Evolutionary conservation across 805 yeast species (phyloP).

Genomic region (Blastobotrys attinorum): DNA sequence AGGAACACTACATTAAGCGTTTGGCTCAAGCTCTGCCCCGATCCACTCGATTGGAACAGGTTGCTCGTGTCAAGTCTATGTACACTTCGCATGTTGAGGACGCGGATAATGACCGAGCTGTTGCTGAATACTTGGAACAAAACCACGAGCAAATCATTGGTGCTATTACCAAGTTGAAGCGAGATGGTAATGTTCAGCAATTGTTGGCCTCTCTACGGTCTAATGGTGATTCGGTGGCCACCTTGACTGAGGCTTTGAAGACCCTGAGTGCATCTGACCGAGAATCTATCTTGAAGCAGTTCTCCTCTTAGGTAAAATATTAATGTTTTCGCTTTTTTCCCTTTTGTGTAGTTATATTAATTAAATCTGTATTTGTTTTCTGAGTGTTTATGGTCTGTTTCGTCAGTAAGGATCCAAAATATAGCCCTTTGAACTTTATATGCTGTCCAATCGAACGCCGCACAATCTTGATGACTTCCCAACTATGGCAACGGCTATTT

Average conservation of each 20-base stretch:
- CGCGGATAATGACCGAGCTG: conserved; percentile 64
- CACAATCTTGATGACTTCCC: no score
- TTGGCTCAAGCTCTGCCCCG: conserved; percentile 55
- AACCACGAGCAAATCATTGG: conserved; percentile 54
- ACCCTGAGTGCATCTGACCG: conserved; percentile 27
- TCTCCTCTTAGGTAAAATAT: not conserved
- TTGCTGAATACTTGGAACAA: conserved; percentile 79
- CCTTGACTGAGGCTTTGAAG: conserved; percentile 26
- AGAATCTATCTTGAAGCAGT: conserved; percentile 24
- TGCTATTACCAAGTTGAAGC: conserved; percentile 17
- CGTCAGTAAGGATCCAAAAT: no score
- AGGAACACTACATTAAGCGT: conserved; percentile 75
- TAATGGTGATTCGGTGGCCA: conserved; percentile 13
- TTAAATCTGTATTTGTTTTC: no score
- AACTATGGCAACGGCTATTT: no score
- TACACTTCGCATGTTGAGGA: conserved; percentile 60
- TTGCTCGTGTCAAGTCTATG: conserved; percentile 84
- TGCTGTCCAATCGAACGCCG: no score
- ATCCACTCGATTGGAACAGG: conserved; percentile 67
- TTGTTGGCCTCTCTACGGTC: conserved; percentile 16
- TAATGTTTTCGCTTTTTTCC: not conserved
- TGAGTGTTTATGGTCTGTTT: no score
- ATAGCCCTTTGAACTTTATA: not conserved
- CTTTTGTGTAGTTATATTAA: not conserved
- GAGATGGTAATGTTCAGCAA: conserved; percentile 18